Base-by-base conservation (phyloP, 2,329 filamentous ascomycete genomes). In the Curvularia verruculosa region DNA sequence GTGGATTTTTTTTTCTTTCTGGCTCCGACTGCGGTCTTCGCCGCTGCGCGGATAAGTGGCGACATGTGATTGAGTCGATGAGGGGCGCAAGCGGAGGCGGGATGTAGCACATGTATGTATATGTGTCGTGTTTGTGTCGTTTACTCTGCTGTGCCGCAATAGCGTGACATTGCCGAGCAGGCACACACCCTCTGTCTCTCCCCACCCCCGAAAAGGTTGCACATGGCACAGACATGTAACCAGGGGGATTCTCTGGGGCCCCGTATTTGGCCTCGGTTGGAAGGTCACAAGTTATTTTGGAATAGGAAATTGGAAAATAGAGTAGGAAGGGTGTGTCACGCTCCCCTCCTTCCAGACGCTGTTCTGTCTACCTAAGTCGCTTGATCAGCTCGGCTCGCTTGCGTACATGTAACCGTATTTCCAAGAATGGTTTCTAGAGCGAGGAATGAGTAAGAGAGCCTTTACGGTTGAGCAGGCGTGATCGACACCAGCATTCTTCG, bases 401-500 rank as follows among this genome's bases (percentile, higher is more conserved):
- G 31, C 31, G 31, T 36, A 36, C 5, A 4, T 36, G 15, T 36
- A 36, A 36, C 31, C 13, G 31, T n/a, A 13, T n/a, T 36, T 36
- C 13, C 31, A 13, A n/a, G 31, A 13, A n/a, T n/a, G 5, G 31
- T 36, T n/a, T 36, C 31, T n/a, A 36, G 31, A 15, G 15, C 12
- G 15, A n/a, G n/a, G 15, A 36, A 36, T 36, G 31, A n/a, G 12
- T 36, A 36, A 36, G 13, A n/a, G 5, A 13, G 13, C 31, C 13
- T 15, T 36, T 36, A 15, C 15, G 15, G 31, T 36, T 36, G 31
- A 36, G 13, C 4, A 56, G 24, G 29, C 29, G 29, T 56, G 54
- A 56, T 56, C 49, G 49, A 53, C 54, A 34, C 54, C 37, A 31
- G 49, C 37, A 53, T 53, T 24, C n/a, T 37, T 34, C 28, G 23